A percentile compares a stretch with the other conserved stretches of the same genome.
These are phyloP conservation scores for Colletotrichum ledebouriae DNA, from an alignment of 2,329 filamentous ascomycete species.

Conservation along the genomic window DNA sequence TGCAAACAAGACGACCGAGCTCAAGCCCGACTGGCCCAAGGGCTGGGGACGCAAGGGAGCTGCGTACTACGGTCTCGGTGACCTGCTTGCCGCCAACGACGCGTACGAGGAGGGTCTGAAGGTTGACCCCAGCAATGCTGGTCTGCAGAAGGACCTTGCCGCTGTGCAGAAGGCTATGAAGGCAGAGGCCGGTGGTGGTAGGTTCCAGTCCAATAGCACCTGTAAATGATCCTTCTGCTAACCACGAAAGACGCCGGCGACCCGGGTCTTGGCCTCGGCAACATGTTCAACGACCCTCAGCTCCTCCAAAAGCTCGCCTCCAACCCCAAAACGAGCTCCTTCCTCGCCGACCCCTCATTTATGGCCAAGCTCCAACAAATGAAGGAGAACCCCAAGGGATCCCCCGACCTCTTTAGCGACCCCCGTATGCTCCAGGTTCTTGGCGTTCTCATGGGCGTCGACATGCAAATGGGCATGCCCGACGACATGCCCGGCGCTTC, in stretches of 20 bases:
- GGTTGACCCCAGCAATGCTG: conserved; percentile 90
- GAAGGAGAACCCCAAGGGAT: conserved; percentile 82
- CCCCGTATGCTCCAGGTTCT: conserved; percentile 94
- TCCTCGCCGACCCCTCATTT: conserved; percentile 86
- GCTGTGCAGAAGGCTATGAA: conserved; percentile 91
- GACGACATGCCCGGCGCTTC: conserved; percentile 51
- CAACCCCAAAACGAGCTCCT: conserved; percentile 91
- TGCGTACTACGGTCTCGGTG: conserved; percentile 87
- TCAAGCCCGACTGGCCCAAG: conserved; percentile 99
- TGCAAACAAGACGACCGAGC: conserved; percentile 90
- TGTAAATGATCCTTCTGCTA: neutral
- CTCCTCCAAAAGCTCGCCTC: conserved; percentile 89
- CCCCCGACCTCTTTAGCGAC: conserved; percentile 86
- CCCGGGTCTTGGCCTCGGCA: conserved; percentile 81
- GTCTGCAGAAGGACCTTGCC: conserved; percentile 89
- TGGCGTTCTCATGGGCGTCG: conserved; percentile 92
- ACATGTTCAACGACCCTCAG: conserved; percentile 95
- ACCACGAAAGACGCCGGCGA: conserved; percentile 62
- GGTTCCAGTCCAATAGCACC: neutral
- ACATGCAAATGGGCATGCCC: conserved; percentile 74
- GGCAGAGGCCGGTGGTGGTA: conserved; percentile 67
- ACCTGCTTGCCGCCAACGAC: conserved; percentile 86
- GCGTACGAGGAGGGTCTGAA: conserved; percentile 96
- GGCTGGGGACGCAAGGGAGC: conserved; percentile 95
- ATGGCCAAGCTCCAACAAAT: conserved; percentile 90